phyloP scores from a whole-genome alignment of 139 green algal genomes.

The Tetradesmus lagerheimii region DNA sequence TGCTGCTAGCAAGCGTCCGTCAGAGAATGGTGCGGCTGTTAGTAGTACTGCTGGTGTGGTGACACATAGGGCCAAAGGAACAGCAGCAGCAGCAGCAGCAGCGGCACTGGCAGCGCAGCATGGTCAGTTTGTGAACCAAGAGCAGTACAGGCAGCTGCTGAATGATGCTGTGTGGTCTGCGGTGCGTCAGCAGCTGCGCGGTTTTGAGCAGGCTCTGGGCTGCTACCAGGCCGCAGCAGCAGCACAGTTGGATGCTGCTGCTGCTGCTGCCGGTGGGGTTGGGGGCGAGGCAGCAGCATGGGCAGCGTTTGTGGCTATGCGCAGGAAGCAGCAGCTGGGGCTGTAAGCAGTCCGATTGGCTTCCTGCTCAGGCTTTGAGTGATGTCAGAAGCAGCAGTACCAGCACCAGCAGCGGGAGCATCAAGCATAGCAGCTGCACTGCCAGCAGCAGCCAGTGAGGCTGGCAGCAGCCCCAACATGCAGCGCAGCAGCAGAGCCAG shows the following conservation, averaged over 20 bases:
- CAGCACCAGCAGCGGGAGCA: neutral
- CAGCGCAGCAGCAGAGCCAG: too few relatives aligned
- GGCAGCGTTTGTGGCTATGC: neutral
- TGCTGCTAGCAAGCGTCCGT: too few relatives aligned
- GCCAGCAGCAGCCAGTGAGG: too few relatives aligned
- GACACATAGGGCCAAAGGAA: neutral
- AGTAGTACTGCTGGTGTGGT: too few relatives aligned
- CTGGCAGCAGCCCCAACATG: too few relatives aligned
- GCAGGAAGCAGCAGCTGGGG: neutral
- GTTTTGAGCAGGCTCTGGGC: neutral
- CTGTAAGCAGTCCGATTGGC: too few relatives aligned
- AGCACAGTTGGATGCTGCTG: neutral
- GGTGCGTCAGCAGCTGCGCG: neutral
- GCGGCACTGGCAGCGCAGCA: neutral
- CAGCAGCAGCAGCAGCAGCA: neutral
- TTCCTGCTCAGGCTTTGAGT: too few relatives aligned
- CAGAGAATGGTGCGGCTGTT: too few relatives aligned
- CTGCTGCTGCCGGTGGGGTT: neutral
- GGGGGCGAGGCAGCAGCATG: neutral
- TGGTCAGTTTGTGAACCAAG: neutral
- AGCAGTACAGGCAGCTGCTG: constrained; percentile 8
- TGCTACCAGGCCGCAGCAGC: neutral
- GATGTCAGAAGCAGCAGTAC: too few relatives aligned
- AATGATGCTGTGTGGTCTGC: constrained; percentile 4
- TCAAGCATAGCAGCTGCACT: too few relatives aligned